phyloP scores from a whole-genome alignment of 2,329 filamentous ascomycete species.

The Aspergillus sp. region DNA sequence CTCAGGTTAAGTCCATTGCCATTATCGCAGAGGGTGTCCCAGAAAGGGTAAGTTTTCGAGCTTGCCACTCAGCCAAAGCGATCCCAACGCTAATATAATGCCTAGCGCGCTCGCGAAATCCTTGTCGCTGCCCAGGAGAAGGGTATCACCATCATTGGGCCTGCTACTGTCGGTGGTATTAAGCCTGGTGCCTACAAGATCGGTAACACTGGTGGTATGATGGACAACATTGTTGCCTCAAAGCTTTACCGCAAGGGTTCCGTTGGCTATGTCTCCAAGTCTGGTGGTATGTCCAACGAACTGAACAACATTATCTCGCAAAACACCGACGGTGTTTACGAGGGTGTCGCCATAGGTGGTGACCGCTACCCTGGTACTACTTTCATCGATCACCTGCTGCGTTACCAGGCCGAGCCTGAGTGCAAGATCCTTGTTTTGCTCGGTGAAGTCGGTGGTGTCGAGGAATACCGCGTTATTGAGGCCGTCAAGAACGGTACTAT shows the following conservation, averaged over 20 bases:
- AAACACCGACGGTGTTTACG: conserved; percentile 95
- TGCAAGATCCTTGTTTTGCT: conserved; percentile 97
- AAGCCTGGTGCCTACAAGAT: conserved; percentile 99
- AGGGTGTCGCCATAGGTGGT: conserved; percentile 99
- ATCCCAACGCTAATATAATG: conserved; percentile 8
- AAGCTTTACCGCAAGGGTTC: conserved; percentile 99
- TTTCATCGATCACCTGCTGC: conserved; percentile 97
- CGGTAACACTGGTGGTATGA: conserved; percentile 99
- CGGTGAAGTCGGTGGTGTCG: conserved; percentile 97
- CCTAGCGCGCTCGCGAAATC: conserved; percentile 92
- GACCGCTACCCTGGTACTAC: conserved; percentile 98
- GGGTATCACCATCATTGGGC: conserved; percentile 98
- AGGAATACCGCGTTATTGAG: conserved; percentile 99
- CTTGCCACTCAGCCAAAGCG: not conserved
- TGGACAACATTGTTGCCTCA: conserved; percentile 99
- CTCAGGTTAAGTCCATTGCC: conserved; percentile 97
- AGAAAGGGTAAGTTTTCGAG: conserved; percentile 68
- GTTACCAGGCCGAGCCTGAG: conserved; percentile 93
- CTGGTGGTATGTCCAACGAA: conserved; percentile 99
- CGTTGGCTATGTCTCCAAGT: conserved; percentile 99
- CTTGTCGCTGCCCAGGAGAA: conserved; percentile 96
- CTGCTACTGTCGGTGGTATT: conserved; percentile 97
- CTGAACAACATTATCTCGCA: conserved; percentile 99
- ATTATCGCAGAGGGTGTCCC: conserved; percentile 99
- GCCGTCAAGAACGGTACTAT: conserved; percentile 92